Percentiles rank a stretch among this genome's conserved stretches.
Conservation (phyloP, 352 stramenopile species). For the Elongisporangium prolatum region DNA sequence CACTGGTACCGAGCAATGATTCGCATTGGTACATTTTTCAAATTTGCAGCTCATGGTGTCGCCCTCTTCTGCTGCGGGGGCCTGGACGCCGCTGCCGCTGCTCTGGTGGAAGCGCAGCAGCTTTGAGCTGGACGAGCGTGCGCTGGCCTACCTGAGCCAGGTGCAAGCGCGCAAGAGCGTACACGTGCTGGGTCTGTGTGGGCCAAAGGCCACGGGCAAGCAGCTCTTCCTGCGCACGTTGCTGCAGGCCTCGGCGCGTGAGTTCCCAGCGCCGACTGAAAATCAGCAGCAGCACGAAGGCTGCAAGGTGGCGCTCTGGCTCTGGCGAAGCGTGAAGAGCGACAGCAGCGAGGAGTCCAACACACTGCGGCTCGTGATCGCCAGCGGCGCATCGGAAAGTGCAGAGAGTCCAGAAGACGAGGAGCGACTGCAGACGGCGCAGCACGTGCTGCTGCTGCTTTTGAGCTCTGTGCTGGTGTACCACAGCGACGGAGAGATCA, state of each 20-base stretch:
- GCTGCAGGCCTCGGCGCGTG: constrained; percentile 20
- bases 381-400: constrained; percentile 1
- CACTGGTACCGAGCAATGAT: constrained; percentile 2
- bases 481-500: constrained; percentile 52
- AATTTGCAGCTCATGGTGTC: neutral
- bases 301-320: constrained; percentile 35
- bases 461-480: constrained; percentile 58
- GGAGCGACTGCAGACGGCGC: constrained; percentile 6
- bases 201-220: constrained; percentile 31
- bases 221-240: constrained; percentile 42
- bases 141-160: neutral
- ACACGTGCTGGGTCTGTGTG: constrained; percentile 40
- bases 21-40: neutral
- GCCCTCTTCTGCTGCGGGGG: neutral
- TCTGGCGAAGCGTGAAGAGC: constrained; percentile 19
- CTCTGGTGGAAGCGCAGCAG: neutral
- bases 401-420: constrained; percentile 9
- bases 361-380: constrained; percentile 10
- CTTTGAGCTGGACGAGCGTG: neutral
- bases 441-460: constrained; percentile 42
- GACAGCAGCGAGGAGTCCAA: neutral
- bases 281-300: neutral
- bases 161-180: constrained; percentile 9
- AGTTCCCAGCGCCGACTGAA: constrained; percentile 11
- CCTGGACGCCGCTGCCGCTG: neutral